phyloP scores from a whole-genome alignment of 371 early-diverging fungal species.

The Mortierella sp. region DNA sequence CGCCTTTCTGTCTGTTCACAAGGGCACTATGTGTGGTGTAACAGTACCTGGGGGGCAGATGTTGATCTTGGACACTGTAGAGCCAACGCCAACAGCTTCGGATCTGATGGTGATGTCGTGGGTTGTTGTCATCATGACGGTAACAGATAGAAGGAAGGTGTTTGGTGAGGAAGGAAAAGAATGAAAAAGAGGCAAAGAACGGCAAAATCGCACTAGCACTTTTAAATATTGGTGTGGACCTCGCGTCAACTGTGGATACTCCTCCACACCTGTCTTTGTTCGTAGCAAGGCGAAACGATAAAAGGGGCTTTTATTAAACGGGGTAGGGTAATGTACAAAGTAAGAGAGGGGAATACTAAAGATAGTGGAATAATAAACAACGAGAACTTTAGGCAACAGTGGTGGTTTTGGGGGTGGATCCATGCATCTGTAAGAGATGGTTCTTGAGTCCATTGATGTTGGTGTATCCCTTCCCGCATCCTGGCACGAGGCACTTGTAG shows the following conservation, averaged over 20 bases:
- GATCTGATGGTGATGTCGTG: background rate
- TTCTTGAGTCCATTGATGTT: slow-evolving; percentile 50
- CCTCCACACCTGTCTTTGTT: background rate
- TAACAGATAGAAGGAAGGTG: background rate
- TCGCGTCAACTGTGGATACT: background rate
- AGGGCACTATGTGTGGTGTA: background rate
- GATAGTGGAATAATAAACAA: background rate
- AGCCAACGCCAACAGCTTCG: background rate
- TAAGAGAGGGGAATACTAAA: background rate
- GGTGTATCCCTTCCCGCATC: slow-evolving; percentile 50
- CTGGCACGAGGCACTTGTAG: slow-evolving; percentile 44
- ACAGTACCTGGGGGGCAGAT: background rate
- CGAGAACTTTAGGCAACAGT: slow-evolving; percentile 6
- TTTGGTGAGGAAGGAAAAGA: background rate
- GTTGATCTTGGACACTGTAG: background rate
- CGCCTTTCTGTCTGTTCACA: background rate
- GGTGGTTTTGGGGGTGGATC: slow-evolving; percentile 45
- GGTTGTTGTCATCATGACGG: background rate
- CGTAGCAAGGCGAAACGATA: background rate
- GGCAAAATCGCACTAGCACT: background rate
- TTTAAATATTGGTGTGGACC: background rate
- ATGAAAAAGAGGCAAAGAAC: background rate
- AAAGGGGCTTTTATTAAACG: background rate
- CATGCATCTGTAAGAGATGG: slow-evolving; percentile 45
- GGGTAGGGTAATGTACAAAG: background rate